Base-by-base conservation (phyloP, 2,329 filamentous ascomycete genomes). In the Colletotrichum sp. region DNA sequence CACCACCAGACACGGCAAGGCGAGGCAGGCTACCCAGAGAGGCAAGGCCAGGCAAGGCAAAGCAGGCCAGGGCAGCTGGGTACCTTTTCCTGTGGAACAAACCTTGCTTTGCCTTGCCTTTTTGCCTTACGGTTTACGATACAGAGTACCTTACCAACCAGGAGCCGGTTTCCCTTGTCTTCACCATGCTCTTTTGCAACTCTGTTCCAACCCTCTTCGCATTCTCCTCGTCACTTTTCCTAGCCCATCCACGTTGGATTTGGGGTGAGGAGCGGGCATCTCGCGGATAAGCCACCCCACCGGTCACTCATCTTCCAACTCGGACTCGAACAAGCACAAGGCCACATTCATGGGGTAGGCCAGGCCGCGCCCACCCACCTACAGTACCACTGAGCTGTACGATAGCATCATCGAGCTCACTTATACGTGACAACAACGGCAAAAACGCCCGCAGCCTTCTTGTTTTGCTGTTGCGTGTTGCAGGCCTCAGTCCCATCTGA, bases 21-120 rank as follows among this genome's bases (percentile, higher is more conserved):
- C 39, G 39, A 44, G 39, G 39, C 39, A 44, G 39, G 39, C 39
- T n/a, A 44, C 39, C 39, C 39, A n/a, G 39, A 44, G 39, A 44
- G 39, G 39, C 39, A 44, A 44, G 39, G 39, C 39, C 16, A 44
- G 39, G 39, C 39, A 44, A n/a, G 66, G 71, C 27, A 48, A 39
- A 25, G 22, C 44, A 55, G 57, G 59, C 48, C 67, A 64, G 68
- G 67, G 71, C 71, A 70, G 25, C 59, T 74, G 71, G 71, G 71
- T 71, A 71, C 71, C 30, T 74, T 71, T 74, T 59, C 67, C 71
- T 57, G 61, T 52, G 25, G 64, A 67, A 67, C 27, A 55, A 44
- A 55, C 32, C 39, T 67, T 67, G 64, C 64, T 28, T 55, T 65
- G 34, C 36, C 63, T 65, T 25, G 63, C 63, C 63, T 27, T 55